phyloP scores from a whole-genome alignment of 305 asterid genomes.

The Ajuga reptans region DNA sequence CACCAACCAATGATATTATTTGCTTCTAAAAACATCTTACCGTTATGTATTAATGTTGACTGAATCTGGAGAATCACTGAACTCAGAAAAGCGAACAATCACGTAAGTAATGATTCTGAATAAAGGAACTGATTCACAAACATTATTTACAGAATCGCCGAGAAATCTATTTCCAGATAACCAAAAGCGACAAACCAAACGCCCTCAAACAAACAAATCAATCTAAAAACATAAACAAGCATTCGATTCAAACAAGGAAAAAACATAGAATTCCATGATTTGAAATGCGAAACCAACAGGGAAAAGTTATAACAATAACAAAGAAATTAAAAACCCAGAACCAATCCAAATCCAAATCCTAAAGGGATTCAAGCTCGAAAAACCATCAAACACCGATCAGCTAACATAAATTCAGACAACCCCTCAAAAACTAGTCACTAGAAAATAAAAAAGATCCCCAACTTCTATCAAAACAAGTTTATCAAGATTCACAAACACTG shows the following conservation, averaged over 20 bases:
- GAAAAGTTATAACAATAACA: neutral
- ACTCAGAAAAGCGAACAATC: too few relatives aligned
- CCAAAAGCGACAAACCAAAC: slow-evolving; percentile 12
- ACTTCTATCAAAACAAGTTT: slow-evolving; percentile 16
- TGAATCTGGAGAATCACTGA: neutral
- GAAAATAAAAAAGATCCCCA: slow-evolving; percentile 24
- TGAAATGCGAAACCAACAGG: neutral
- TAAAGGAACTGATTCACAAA: too few relatives aligned
- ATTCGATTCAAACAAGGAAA: neutral
- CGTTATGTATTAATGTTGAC: neutral
- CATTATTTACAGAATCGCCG: neutral
- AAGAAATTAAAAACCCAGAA: slow-evolving; percentile 15
- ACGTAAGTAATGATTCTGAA: too few relatives aligned
- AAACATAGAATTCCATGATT: neutral
- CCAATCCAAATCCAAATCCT: slow-evolving; percentile 5
- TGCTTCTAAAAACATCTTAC: neutral
- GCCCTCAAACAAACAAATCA: slow-evolving; percentile 5
- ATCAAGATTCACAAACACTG: slow-evolving; percentile 24
- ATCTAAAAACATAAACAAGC: slow-evolving; percentile 18
- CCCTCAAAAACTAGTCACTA: slow-evolving; percentile 4
- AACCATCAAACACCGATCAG: slow-evolving; percentile 16
- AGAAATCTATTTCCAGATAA: neutral
- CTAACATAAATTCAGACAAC: slow-evolving; percentile 15
- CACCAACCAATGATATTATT: neutral
- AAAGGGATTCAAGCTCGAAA: slow-evolving; percentile 20